Evolutionary conservation across 2,329 filamentous ascomycete species (phyloP).

Genomic region (Monosporascus sp.): DNA sequence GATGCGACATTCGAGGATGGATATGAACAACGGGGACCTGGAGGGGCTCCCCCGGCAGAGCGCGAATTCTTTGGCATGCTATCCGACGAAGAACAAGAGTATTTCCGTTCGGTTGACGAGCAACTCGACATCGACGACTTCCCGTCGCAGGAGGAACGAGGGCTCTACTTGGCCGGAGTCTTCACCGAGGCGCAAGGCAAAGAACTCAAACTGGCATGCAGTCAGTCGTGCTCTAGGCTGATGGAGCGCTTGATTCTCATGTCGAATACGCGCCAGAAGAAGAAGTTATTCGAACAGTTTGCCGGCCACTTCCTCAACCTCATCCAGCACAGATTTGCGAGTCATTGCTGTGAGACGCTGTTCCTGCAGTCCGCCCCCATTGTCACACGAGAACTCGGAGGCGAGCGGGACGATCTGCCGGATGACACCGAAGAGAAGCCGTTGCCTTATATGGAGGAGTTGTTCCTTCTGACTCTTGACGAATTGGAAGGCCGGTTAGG

Average conservation of each 20-base stretch:
- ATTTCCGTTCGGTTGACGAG: slow-evolving; percentile 86
- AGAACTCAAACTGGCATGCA: slow-evolving; percentile 92
- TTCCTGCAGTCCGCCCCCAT: slow-evolving; percentile 78
- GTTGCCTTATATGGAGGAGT: slow-evolving; percentile 67
- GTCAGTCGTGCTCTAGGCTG: slow-evolving; percentile 88
- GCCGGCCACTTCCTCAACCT: slow-evolving; percentile 81
- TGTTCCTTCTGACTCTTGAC: slow-evolving; percentile 77
- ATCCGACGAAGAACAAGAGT: slow-evolving; percentile 88
- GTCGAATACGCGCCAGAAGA: slow-evolving; percentile 74
- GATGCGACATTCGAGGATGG: slow-evolving; percentile 16
- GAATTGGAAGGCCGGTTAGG: slow-evolving; percentile 83
- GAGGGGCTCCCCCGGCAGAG: slow-evolving; percentile 34
- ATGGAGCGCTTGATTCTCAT: slow-evolving; percentile 88
- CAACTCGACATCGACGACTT: slow-evolving; percentile 89
- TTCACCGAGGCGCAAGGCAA: slow-evolving; percentile 84
- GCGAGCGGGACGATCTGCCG: slow-evolving; percentile 37
- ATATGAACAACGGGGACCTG: slow-evolving; percentile 9
- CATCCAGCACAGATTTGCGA: slow-evolving; percentile 92
- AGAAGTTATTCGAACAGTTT: slow-evolving; percentile 80
- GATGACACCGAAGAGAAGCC: slow-evolving; percentile 42
- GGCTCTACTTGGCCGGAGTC: slow-evolving; percentile 71
- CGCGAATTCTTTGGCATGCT: slow-evolving; percentile 89
- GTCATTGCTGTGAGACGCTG: slow-evolving; percentile 92
- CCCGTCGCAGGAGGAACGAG: slow-evolving; percentile 64
- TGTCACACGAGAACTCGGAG: slow-evolving; percentile 67